Base-by-base conservation (phyloP, 345 rosid species). In the Anastatica hierochuntica region DNA sequence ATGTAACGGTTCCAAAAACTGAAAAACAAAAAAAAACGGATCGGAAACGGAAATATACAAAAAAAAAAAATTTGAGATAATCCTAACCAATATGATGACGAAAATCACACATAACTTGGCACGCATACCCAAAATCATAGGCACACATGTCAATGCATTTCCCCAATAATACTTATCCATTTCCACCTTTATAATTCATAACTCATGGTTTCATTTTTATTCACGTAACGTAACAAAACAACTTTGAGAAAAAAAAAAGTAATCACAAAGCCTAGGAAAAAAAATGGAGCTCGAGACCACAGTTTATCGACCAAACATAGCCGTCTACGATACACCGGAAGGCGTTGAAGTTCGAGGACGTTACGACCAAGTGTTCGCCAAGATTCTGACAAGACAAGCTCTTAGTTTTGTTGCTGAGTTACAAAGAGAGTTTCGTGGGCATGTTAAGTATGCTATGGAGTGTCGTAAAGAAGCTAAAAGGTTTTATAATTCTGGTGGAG, bases 271-370 rank as follows among this genome's bases (percentile, higher is more conserved):
- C 43, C 33, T 8, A 37, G n/a, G n/a, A 14, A 38, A 38, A 42
- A 34, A 27, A 15, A 62, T 62, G 68, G 29, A 61, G 53, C 49
- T 60, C 0, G 77, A 69, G 20, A 61, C 69, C 8, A 39, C 48
- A 10, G 60, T 66, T 18, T 66, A 66, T 47, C 26, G 58, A 43
- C 66, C 72, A 46, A 60, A 51, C 37, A 10, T 46, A 31, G 27
- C 45, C 56, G 61, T 60, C 4, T 83, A 83, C 21, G 83, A 88
- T 47, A 73, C 67, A 0, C 94, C 95, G 1, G 72, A 81, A 12
- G 94, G 95, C 5, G 94, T 88, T 10, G 95, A 88, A 13, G 63
- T 88, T 34, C 67, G 85, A 4, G 98, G 98, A 5, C 74, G 90
- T 1, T 85, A 76, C 23, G 84, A 82, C 23, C 67, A 72, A 30